Base-by-base conservation (phyloP, 2,329 filamentous ascomycete species). In the Penicillium hesseltinei region DNA sequence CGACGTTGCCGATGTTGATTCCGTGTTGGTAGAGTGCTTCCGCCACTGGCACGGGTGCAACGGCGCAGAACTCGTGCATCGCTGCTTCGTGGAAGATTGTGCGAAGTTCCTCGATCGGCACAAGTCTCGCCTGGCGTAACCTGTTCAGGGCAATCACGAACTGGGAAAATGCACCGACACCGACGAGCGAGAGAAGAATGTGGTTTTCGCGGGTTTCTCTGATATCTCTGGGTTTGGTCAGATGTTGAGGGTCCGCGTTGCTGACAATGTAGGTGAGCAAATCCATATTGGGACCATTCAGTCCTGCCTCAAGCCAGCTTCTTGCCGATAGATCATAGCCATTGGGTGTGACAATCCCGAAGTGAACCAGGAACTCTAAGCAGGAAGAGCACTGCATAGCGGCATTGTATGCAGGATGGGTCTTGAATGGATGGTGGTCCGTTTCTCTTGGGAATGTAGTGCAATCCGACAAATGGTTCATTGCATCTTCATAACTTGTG, bases 321-420 rank as follows among this genome's bases (percentile, higher is more conserved):
- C 53, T 42, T 10, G 46, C 53, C 6, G 53, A 55, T n/a, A 43
- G 17, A 13, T 55, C 53, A 23, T 55, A 55, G 4, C 53, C 53
- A 13, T 13, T 44, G 9, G 27, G 19, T 0, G 11, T 38, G 23
- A 44, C 53, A 7, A 55, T 43, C 4, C 13, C 29, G 3, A 29
- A 29, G 2, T 42, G 1, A 8, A 42, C 29, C n/a, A 55, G n/a
- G 19, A 55, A 55, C 3, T 50, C 19, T 11, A 55, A 35, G 23
- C 53, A 55, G 3, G 27, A n/a, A 9, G 36, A 17, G n/a, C 53
- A 55, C 23, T 51, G 31, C n/a, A 44, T 5, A 11, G 53, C 53
- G 3, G 38, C 21, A 29, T 55, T 48, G 27, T 55, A 55, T 19
- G 53, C 29, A 11, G 46, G 38, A 10, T 55, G 36, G 1, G 45